phyloP scores from a whole-genome alignment of 768 basidiomycete species.

The Lactarius hengduanensis region DNA sequence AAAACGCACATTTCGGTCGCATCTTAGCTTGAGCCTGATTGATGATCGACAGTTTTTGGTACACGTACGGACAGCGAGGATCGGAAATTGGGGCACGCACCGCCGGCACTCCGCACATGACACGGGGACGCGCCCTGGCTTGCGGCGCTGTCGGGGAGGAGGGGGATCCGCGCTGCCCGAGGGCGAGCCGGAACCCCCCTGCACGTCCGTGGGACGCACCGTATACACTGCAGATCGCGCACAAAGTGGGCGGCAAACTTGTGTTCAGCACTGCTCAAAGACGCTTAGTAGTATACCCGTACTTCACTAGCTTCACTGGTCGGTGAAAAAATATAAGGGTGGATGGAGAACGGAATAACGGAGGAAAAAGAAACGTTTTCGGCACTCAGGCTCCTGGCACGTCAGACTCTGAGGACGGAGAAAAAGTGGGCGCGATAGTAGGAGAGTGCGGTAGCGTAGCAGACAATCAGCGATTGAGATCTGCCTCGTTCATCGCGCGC shows the following conservation, averaged over 20 bases:
- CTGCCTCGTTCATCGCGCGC: conserved; percentile 9
- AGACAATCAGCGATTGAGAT: not conserved
- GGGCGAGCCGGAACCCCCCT: conserved; percentile 8
- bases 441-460: not conserved
- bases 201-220: not conserved
- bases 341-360: not conserved
- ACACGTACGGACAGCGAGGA: not conserved
- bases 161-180: conserved; percentile 12
- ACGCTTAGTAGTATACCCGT: not conserved
- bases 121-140: conserved; percentile 32
- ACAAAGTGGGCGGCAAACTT: not conserved
- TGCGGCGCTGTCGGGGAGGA: conserved; percentile 26
- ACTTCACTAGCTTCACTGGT: conserved; percentile 10
- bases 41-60: not conserved
- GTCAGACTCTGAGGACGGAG: not conserved
- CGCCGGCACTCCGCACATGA: conserved; percentile 41
- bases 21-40: conserved; percentile 57
- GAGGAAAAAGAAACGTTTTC: not conserved
- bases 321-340: not conserved
- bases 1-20: conserved; percentile 54
- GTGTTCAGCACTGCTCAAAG: not conserved
- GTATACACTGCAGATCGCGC: conserved; percentile 5
- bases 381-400: not conserved
- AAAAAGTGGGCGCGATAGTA: not conserved
- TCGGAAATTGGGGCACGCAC: conserved; percentile 29